Percentiles rank a stretch among this genome's conserved stretches.
These are phyloP conservation scores for Mycena citricolor DNA, from an alignment of 1,284 basidiomycete genomes.

Conservation along the genomic window DNA sequence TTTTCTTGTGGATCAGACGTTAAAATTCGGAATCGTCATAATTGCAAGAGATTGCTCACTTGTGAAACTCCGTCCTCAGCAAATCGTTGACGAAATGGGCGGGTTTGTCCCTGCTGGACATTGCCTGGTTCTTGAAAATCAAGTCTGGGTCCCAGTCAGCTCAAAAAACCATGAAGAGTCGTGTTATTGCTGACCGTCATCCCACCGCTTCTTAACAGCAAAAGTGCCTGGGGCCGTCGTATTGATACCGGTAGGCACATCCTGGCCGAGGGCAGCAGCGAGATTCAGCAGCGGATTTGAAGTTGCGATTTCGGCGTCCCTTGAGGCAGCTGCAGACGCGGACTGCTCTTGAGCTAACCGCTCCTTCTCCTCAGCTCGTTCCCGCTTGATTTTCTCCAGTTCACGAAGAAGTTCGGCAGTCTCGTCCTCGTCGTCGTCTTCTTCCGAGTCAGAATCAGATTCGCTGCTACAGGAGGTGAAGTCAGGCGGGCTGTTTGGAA, in stretches of 20 bases:
- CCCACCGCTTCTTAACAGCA: conserved; percentile 91
- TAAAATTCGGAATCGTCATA: conserved; percentile 14
- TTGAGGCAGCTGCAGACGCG: conserved; percentile 59
- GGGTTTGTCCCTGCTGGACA: conserved; percentile 60
- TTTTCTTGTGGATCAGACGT: conserved; percentile 46
- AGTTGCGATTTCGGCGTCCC: conserved; percentile 82
- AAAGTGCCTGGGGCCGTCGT: conserved; percentile 83
- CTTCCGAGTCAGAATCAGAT: conserved; percentile 45
- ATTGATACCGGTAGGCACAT: conserved; percentile 60
- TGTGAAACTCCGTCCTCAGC: conserved; percentile 89
- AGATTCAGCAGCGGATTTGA: conserved; percentile 87
- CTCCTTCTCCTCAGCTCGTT: conserved; percentile 90
- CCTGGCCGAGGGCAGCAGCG: conserved; percentile 80
- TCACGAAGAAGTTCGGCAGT: conserved; percentile 91
- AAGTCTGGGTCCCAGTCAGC: conserved; percentile 78
- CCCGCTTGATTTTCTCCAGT: conserved; percentile 92
- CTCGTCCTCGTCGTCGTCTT: conserved; percentile 82
- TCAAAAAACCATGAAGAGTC: conserved; percentile 3
- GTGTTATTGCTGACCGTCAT: conserved; percentile 82
- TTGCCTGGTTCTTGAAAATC: conserved; percentile 97
- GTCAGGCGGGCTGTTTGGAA: not conserved
- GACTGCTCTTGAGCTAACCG: conserved; percentile 77
- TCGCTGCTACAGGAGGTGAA: conserved; percentile 19
- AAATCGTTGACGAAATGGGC: conserved; percentile 91
- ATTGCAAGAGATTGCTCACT: conserved; percentile 43